Conservation (phyloP, 2,329 filamentous ascomycete species). For the Coniochaeta hoffmannii region DNA sequence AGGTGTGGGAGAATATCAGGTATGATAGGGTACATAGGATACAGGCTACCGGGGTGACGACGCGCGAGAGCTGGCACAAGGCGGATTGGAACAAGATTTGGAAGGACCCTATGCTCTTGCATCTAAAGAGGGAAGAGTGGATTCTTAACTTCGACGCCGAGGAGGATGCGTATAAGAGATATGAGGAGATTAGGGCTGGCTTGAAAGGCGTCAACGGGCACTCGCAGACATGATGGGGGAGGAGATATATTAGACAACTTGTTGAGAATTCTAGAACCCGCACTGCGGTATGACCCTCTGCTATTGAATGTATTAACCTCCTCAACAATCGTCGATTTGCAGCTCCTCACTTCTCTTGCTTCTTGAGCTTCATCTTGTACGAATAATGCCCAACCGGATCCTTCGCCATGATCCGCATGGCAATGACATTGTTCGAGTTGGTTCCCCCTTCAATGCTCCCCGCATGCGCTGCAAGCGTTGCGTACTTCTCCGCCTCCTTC, state of each 20-base stretch:
- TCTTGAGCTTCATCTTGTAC: conserved; percentile 9
- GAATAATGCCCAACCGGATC: conserved; percentile 24
- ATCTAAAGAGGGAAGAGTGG: conserved; percentile 39
- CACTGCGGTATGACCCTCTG: too few species aligned
- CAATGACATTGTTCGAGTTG: conserved; percentile 22
- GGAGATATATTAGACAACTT: too few species aligned
- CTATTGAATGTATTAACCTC: not conserved
- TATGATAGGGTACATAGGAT: conserved; percentile 33
- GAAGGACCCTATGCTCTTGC: conserved; percentile 33
- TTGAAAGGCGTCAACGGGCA: conserved; percentile 1
- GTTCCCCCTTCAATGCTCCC: conserved; percentile 28
- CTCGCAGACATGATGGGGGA: too few species aligned
- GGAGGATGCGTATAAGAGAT: conserved; percentile 33
- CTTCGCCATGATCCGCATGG: conserved; percentile 25
- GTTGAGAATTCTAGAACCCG: too few species aligned
- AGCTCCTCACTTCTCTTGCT: not conserved
- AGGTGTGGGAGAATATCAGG: conserved; percentile 29
- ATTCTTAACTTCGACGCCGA: conserved; percentile 41
- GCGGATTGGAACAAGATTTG: conserved; percentile 37
- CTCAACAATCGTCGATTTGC: too few species aligned
- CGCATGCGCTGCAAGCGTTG: conserved; percentile 24
- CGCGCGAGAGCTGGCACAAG: conserved; percentile 42
- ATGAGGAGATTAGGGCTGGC: conserved; percentile 7
- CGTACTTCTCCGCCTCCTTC: conserved; percentile 25
- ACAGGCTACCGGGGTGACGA: conserved; percentile 36